Conservation (phyloP, 1,284 basidiomycete species). For the Entoloma clypeatum region DNA sequence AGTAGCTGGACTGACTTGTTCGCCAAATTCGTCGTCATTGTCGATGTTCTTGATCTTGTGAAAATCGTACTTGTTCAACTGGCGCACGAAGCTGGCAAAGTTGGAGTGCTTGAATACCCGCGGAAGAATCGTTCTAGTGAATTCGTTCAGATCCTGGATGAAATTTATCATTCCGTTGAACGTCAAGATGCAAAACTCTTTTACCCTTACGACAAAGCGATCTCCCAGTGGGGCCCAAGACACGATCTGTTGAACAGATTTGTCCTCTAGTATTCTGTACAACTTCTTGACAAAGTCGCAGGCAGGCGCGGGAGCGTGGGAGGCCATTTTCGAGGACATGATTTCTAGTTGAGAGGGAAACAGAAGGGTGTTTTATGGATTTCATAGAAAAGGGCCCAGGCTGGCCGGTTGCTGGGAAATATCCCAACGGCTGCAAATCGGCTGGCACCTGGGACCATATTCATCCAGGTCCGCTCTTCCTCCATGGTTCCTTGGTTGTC, state of each 20-base stretch:
- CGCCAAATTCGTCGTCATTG: conserved; percentile 72
- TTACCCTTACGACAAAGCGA: conserved; percentile 88
- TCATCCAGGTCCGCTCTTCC: too few species aligned
- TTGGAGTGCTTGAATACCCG: conserved; percentile 97
- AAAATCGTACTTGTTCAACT: conserved; percentile 98
- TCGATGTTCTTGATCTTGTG: conserved; percentile 92
- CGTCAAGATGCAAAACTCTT: too few species aligned
- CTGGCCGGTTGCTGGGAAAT: too few species aligned
- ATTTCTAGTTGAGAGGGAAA: too few species aligned
- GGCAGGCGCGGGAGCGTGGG: conserved; percentile 70
- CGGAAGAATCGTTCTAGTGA: conserved; percentile 91
- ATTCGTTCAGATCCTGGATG: conserved; percentile 91
- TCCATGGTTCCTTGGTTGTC: too few species aligned
- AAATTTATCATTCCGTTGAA: not conserved
- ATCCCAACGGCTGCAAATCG: too few species aligned
- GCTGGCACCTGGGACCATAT: too few species aligned
- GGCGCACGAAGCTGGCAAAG: conserved; percentile 91
- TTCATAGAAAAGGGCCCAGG: too few species aligned
- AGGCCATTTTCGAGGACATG: too few species aligned
- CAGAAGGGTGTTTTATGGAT: too few species aligned
- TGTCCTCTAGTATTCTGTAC: conserved; percentile 83
- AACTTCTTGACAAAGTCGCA: conserved; percentile 92
- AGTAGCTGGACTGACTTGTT: conserved; percentile 55
- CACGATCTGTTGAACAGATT: conserved; percentile 70
- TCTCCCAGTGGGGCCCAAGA: conserved; percentile 86